Base-by-base conservation (phyloP, 768 basidiomycete species). In the Leccinum broughii region DNA sequence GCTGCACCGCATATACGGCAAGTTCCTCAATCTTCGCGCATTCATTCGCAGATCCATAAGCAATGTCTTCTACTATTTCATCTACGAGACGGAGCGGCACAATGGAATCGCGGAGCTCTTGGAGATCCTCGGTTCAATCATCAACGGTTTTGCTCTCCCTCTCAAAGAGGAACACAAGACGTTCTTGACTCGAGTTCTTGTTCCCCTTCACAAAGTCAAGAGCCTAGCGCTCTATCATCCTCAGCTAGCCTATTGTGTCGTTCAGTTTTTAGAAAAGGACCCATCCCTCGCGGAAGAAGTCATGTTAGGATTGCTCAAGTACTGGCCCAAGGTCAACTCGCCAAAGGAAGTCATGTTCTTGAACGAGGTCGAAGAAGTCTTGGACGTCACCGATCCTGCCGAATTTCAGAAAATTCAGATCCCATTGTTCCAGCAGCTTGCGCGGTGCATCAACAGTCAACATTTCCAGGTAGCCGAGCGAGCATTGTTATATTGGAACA, bases 271-370 rank as follows among this genome's bases (percentile, higher is more conserved):
- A 63, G 97, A 99, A 75, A 99, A 99, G 78, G 97, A 98, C 63
- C 83, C 93, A 3, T 75, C 84, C 6, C 81, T 98, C 51, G 95
- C 94, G 22, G 92, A 98, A 77, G 95, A 98, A 41, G 97, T 99
- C 30, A 90, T 98, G 78, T 78, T 95, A 66, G 97, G 97, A 20
- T 81, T 99, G n/a, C 84, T 99, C 72, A 90, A 90, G 75, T 99
- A 84, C 76, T 99, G 97, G 97, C 97, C 97, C 34, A 98, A 98
- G 76, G 97, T 99, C 68, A 98, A 99, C 76, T 94, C 92, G 35
- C 95, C 95, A 15, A 99, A 99, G 79, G 97, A 99, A 71, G 97
- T 98, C 75, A 99, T 99, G 97, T 99, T 92, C 79, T 80, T 99
- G 60, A 98, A 98, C 76, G 97, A 99, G 78, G 93, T 99, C 56